Percentiles rank a stretch among this genome's conserved stretches.
Conservation (phyloP, 2,329 filamentous ascomycete genomes). For the Botrytis byssoidea region DNA sequence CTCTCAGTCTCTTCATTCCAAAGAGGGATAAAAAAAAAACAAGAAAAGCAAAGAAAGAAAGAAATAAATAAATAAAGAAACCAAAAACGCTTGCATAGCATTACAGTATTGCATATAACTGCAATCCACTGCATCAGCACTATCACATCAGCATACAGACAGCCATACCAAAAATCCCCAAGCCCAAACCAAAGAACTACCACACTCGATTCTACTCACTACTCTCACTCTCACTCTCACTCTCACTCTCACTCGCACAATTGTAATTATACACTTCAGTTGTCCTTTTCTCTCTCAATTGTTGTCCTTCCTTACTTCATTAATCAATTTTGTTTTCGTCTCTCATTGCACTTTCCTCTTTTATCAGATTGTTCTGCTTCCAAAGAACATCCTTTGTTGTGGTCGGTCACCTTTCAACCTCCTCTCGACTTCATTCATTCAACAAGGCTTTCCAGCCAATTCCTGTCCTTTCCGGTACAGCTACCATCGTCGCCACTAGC, state of each 20-base stretch:
- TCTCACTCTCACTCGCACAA: not conserved
- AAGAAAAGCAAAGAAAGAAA: not conserved
- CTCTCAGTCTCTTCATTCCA: not conserved
- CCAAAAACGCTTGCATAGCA: constrained; percentile 8
- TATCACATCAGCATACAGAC: not conserved
- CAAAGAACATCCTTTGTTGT: constrained; percentile 15
- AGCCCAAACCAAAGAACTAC: not conserved
- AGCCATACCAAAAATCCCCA: not conserved
- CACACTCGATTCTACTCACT: not conserved
- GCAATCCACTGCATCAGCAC: constrained; percentile 12
- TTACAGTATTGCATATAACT: constrained; percentile 8
- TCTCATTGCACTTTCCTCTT: constrained; percentile 1
- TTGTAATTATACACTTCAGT: constrained; percentile 4
- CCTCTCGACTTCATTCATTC: not conserved
- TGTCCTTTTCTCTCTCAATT: constrained; percentile 3
- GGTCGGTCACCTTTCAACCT: not conserved
- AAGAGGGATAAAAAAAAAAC: not conserved
- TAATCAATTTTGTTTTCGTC: constrained; percentile 5
- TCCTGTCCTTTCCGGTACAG: constrained; percentile 16
- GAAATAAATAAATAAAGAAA: not conserved
- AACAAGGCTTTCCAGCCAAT: constrained; percentile 12
- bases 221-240: no score
- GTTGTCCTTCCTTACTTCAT: constrained; percentile 2
- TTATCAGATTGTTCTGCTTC: not conserved
- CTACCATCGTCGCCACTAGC: not conserved